Evolutionary conservation across 768 basidiomycete species (phyloP).

Genomic region (Phlebiopsis gigantea): DNA sequence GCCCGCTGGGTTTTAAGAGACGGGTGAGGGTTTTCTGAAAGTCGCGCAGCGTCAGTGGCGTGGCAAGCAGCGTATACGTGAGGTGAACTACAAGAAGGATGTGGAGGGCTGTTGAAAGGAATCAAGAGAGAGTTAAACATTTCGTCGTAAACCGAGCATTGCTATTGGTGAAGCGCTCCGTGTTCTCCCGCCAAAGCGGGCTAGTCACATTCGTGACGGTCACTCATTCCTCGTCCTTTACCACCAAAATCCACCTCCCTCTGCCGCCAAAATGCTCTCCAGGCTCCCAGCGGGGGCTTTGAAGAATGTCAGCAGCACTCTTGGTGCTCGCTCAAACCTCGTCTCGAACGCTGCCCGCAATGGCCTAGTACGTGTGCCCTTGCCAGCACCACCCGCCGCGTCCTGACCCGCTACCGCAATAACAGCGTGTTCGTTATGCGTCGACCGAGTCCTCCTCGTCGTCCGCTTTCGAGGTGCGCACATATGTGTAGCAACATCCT

Average conservation of each 20-base stretch:
- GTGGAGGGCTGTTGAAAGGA: background rate
- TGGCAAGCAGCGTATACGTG: too few species aligned
- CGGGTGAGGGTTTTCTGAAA: too few species aligned
- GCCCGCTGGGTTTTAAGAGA: too few species aligned
- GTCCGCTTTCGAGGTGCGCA: slow-evolving; percentile 60
- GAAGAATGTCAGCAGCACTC: slow-evolving; percentile 47
- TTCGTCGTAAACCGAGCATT: slow-evolving; percentile 5
- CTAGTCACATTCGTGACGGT: slow-evolving; percentile 29
- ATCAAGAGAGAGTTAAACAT: background rate
- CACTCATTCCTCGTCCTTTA: slow-evolving; percentile 31
- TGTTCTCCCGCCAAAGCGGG: slow-evolving; percentile 21
- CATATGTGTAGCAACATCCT: background rate
- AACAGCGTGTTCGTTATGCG: slow-evolving; percentile 61
- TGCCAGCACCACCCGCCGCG: background rate
- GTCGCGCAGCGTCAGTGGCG: too few species aligned
- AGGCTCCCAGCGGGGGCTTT: slow-evolving; percentile 75
- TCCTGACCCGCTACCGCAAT: slow-evolving; percentile 21
- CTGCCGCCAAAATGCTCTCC: slow-evolving; percentile 68
- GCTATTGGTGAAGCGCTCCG: slow-evolving; percentile 21
- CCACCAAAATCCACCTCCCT: slow-evolving; percentile 34
- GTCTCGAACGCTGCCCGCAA: slow-evolving; percentile 40
- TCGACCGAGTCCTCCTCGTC: slow-evolving; percentile 56
- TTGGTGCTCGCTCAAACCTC: slow-evolving; percentile 40
- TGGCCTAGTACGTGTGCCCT: slow-evolving; percentile 39
- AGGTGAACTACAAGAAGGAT: background rate